Evolutionary conservation across 2,329 filamentous ascomycete species (phyloP), one percentile per base, ranked within the genome.

Genomic region (Paramyrothecium roridum): DNA sequence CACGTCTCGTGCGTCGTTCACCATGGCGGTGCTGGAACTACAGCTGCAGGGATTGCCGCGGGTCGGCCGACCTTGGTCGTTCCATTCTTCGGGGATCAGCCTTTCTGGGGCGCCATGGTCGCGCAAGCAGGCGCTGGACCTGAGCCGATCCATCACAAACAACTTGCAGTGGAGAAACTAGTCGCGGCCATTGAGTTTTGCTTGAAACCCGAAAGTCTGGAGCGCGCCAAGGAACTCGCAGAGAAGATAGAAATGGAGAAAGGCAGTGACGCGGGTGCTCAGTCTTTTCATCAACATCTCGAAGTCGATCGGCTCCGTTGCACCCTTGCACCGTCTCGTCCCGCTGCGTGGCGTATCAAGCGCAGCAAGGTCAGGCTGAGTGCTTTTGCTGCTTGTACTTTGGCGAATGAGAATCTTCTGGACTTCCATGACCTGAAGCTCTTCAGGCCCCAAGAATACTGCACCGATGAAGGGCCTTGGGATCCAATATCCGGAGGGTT

Each of bases 11-110:
- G 84, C 40, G 90, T 96, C 1, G 88, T 93, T 8, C 91, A 96
- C 65, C 91, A 96, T 60, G 91, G 91, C 16, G 91, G 91, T 53
- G 91, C 91, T 4, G 91, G 91, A 19, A 96, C 91, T 2, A 95
- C 90, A 2, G 90, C 91, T 1, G 89, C 90, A 0, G 91, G 91
- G 11, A 88, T 96, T 54, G 81, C 86, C 17, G 82, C 85, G 2
- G 90, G 90, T 19, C 84, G 85, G 52, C 90, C 91, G 2, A 95
- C 91, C 0, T 83, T 93, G 1, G 80, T 96, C 3, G 84, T 96
- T 0, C 90, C 91, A 0, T 96, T 96, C 73, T 96, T 92, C 65
- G 89, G 89, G 3, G 89, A 93, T 62, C 89, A 92, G 68, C 86
- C 87, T 0, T 93, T 92, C 64, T 92, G 89, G 89, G 89, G 89